Base-by-base conservation (phyloP, 2,329 filamentous ascomycete genomes). In the Fusarium sp. region DNA sequence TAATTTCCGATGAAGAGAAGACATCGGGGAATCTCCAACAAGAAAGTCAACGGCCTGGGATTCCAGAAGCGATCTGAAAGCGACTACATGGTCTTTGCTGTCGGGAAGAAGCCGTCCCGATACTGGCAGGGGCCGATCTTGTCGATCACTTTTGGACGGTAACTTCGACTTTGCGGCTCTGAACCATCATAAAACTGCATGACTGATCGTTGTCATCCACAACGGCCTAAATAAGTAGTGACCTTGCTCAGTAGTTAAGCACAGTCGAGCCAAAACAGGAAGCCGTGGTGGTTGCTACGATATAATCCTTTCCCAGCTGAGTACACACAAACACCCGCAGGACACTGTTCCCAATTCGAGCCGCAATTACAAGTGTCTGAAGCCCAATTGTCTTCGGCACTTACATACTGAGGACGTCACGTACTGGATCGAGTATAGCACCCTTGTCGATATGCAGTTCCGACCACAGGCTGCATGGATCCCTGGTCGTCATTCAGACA, bases 81-180 rank as follows among this genome's bases (percentile, higher is more conserved):
- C 42, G 35, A 44, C 60, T 25, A 49, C 60, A 58, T 70, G 41
- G 69, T 68, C 60, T 65, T 57, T 58, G 44, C 57, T 64, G 49
- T 54, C 76, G 76, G 76, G 35, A 66, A 65, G 56, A 63, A 41
- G 56, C 69, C 65, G 67, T 76, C 71, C 69, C 70, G 76, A 63
- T 49, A 31, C 73, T 69, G 73, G 70, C 73, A 72, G 75, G 69
- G 75, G 73, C 56, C 74, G 71, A 77, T 76, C 76, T 76, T 77
- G 76, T 65, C 74, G 76, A 77, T 77, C 76, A 70, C 63, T 41
- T 66, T 59, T 60, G 59, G 48, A 25, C 49, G 19, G 33, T 60
- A 60, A 60, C 61, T 60, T 60, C 48, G 46, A 72, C 39, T 54
- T 48, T 73, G 70, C 72, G 71, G 73, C 74, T 77, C 70, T 76